Evolutionary conservation across 2,329 filamentous ascomycete genomes (phyloP), one percentile per base, ranked within the genome.

Genomic region (Penicillium oxalicum): DNA sequence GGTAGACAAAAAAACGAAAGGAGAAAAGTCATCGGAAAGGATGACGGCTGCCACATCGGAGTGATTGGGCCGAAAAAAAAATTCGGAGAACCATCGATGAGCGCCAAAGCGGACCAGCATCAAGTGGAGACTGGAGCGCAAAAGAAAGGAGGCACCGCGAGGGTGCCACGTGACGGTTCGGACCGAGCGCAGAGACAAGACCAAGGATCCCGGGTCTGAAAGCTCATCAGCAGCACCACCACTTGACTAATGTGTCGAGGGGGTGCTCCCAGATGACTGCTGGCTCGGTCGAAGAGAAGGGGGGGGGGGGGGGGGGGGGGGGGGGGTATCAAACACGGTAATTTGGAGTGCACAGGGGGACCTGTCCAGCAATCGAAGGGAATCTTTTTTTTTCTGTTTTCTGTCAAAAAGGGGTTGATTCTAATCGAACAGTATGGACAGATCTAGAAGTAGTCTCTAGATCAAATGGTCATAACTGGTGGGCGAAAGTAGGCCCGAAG

Each of bases 1-100:
- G 38, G 52, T 40, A 49, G 54, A 57, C 18, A 51, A 59, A 51
- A 57, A 32, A 32, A 32, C 8, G 11, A 32, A 7, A 32, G 8
- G 11, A 5, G 11, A 32, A 7, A 54, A 51, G 60, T 64, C 62
- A 62, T 60, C 49, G 43, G 5, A 4, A 27, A 35, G 18, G 57
- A 62, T 59, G 62, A 67, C 64, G 64, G 64, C 64, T 67, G 64
- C 64, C 64, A 67, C 64, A 61, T 61, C 63, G 34, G 39, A 38
- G 25, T 28, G 38, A 45, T 38, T 39, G n/a, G 41, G 40, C 28
- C 39, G 18, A 27, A 27, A 35, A 28, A 6, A 44, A 28, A 48
- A 36, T 45, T 42, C 51, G 47, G 40, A 45, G 47, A 43, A 45
- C 50, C 26, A 44, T 44, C 51, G 60, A 64, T 62, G 62, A 64